Conservation (phyloP, 306 rosid genomes). For the Quercus glauca region DNA sequence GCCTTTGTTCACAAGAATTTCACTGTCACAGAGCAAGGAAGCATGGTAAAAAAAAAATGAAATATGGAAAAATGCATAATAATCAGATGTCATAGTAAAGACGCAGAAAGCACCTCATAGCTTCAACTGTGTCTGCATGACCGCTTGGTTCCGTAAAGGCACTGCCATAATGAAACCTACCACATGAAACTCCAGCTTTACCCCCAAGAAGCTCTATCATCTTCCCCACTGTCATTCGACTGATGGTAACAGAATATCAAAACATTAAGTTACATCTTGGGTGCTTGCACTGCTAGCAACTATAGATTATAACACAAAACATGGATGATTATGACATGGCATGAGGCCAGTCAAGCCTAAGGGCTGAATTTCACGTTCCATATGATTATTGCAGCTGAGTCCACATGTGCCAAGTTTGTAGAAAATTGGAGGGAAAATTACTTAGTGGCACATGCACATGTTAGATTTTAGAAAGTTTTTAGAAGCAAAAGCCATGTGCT, state of each 20-base stretch:
- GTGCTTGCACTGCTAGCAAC: neutral
- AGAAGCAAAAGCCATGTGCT: too few species aligned
- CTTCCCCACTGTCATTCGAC: slow-evolving; percentile 98
- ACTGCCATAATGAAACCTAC: slow-evolving; percentile 93
- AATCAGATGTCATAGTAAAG: slow-evolving; percentile 6
- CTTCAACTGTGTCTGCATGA: slow-evolving; percentile 96
- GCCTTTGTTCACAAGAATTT: slow-evolving; percentile 77
- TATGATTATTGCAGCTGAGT: too few species aligned
- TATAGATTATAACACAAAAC: neutral
- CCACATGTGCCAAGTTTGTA: too few species aligned
- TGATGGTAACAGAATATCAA: slow-evolving; percentile 31
- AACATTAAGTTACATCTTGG: slow-evolving; percentile 4
- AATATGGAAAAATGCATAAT: slow-evolving; percentile 5
- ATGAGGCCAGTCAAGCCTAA: too few species aligned
- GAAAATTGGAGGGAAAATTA: too few species aligned
- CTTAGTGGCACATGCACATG: too few species aligned
- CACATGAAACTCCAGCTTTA: slow-evolving; percentile 96
- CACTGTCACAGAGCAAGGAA: slow-evolving; percentile 49
- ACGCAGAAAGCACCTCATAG: slow-evolving; percentile 58
- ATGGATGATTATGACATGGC: too few species aligned
- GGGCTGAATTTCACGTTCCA: too few species aligned
- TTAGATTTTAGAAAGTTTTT: too few species aligned
- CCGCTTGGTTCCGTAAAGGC: slow-evolving; percentile 98
- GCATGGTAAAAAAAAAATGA: slow-evolving; percentile 3
- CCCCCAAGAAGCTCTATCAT: slow-evolving; percentile 99